Evolutionary conservation across 2,329 filamentous ascomycete genomes (phyloP).

Genomic region (Chaetomiaceae sp.): DNA sequence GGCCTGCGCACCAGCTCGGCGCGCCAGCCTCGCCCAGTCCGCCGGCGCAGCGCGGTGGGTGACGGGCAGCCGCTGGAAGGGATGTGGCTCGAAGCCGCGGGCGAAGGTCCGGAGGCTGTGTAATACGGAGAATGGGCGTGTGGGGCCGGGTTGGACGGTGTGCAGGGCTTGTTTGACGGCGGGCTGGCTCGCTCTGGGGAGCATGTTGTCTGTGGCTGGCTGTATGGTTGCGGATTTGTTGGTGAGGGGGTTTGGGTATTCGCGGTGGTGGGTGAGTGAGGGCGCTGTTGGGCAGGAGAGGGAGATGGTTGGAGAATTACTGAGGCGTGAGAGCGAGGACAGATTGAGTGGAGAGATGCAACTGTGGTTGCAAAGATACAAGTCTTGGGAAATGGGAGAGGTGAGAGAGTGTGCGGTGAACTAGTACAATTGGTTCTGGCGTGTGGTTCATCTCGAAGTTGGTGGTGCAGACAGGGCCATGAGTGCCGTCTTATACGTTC

Average conservation of each 20-base stretch:
- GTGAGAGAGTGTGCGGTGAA: too few species aligned
- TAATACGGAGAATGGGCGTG: conserved; percentile 30
- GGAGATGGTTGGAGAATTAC: not conserved
- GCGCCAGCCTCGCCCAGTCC: conserved; percentile 35
- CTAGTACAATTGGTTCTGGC: too few species aligned
- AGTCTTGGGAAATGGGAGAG: too few species aligned
- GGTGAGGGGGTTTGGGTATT: not conserved
- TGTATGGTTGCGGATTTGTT: conserved; percentile 2
- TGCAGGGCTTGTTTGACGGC: conserved; percentile 25
- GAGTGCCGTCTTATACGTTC: too few species aligned
- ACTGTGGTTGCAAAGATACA: too few species aligned
- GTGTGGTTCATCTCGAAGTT: too few species aligned
- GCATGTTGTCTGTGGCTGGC: conserved; percentile 23
- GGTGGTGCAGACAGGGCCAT: too few species aligned
- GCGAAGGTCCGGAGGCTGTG: conserved; percentile 31
- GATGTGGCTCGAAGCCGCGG: conserved; percentile 34
- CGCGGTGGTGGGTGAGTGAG: too few species aligned
- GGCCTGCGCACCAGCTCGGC: conserved; percentile 26
- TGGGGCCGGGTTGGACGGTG: conserved; percentile 8
- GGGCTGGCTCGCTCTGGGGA: conserved; percentile 30
- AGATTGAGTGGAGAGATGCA: not conserved
- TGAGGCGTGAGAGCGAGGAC: too few species aligned
- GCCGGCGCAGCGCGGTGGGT: conserved; percentile 26
- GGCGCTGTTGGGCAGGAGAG: not conserved
- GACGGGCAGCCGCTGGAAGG: conserved; percentile 32